A percentile compares a stretch with the other conserved stretches of the same genome.
Evolutionary conservation across 768 basidiomycete genomes (phyloP).

Genomic region (Boletus huronensis): DNA sequence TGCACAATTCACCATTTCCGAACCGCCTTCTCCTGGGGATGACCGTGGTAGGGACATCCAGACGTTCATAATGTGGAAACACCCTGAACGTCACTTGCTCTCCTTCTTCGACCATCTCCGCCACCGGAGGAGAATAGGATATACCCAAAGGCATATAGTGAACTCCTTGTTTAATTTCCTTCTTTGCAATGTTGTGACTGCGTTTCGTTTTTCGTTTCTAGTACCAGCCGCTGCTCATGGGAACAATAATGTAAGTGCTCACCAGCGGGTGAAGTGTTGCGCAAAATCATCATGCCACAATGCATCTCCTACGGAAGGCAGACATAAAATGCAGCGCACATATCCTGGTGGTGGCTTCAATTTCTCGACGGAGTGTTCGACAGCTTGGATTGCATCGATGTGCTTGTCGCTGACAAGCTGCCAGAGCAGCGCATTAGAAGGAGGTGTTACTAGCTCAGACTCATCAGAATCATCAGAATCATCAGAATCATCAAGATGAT

Average conservation of each 20-base stretch:
- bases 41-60: too few relatives aligned
- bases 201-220: background rate
- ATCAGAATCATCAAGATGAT: too few relatives aligned
- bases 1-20: background rate
- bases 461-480: too few relatives aligned
- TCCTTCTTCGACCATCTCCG: background rate
- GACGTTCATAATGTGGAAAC: too few relatives aligned
- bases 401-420: background rate
- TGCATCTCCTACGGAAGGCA: background rate
- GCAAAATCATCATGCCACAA: accelerated
- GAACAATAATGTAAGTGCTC: background rate
- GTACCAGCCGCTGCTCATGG: background rate
- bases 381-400: background rate
- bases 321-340: background rate
- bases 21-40: too few relatives aligned
- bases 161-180: background rate
- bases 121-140: background rate
- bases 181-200: background rate
- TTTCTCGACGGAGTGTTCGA: background rate
- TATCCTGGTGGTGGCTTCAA: background rate
- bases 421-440: background rate
- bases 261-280: background rate
- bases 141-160: background rate
- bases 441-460: too few relatives aligned
- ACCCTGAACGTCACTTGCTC: background rate